Base-by-base conservation (phyloP, 2,329 filamentous ascomycete species). In the Sporothrix pallida region DNA sequence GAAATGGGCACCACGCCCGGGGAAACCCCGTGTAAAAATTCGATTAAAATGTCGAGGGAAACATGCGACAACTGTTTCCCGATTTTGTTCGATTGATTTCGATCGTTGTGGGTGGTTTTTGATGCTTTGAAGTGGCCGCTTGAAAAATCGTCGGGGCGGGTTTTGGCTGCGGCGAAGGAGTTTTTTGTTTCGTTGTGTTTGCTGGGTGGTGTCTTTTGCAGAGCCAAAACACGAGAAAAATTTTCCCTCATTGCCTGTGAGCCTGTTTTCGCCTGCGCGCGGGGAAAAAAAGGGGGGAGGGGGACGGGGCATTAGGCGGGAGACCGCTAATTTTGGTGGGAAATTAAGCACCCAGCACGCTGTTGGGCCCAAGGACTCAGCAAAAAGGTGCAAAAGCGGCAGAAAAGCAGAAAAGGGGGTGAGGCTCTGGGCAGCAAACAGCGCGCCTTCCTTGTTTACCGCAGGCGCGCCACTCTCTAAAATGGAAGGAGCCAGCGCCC, bases 21-120 rank as follows among this genome's bases (percentile, higher is more conserved):
- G 86, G 85, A 89, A 88, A 87, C 85, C 81, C 85, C 87, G 85
- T 85, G 79, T 85, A 85, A 90, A 91, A 89, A 83, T 86, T 48
- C 85, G 85, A 86, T 89, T 83, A 87, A 83, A 82, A 84, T 86
- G 89, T 90, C 89, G 87, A 87, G 83, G 81, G 82, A 81, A 80
- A 85, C 84, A 86, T 89, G 84, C 82, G 82, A 86, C 83, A 85
- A 83, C 80, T 80, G 79, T 81, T 83, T 82, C 81, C 81, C 80
- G 83, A 85, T 82, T 87, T 86, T 86, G 85, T 80, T 79, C 80
- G 89, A 89, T 90, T 83, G 81, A 85, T 84, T 84, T 82, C 75
- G 80, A 81, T 80, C 77, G 83, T 83, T 81, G 82, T 84, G 82
- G 84, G 83, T 81, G 82, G 81, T 81, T 88, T 87, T 86, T 83